Evolutionary conservation across 2,329 filamentous ascomycete species (phyloP), one percentile per base, ranked within the genome.

Genomic region (Hypoxylon sp.): DNA sequence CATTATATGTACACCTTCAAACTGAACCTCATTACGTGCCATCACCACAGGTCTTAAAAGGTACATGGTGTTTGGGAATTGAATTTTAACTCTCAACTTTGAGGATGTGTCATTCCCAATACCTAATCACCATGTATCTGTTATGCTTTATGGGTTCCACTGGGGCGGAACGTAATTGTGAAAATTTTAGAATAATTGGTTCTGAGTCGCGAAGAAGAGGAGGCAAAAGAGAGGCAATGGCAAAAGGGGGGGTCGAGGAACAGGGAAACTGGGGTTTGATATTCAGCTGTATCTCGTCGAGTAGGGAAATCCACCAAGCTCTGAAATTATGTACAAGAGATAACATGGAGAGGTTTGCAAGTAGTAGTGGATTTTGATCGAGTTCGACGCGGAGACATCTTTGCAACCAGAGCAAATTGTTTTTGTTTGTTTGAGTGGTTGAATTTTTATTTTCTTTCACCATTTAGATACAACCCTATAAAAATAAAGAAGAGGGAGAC

Each of bases 281-380:
- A 63, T 71, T 69, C 69, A 71, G 69, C 69, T 71, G 42, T 59
- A 54, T 63, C 53, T 37, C 50, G 58, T 33, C 50, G 37, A 62
- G 58, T 59, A 70, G 24, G 52, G 50, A 68, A 71, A 68, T 65
- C 54, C 48, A 65, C 64, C 61, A 60, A 60, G 54, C 31, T 54
- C 58, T 59, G 42, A 47, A 58, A 52, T 57, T 53, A 57, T 55
- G 31, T 33, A 47, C 42, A 26, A 58, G 33, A 58, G 33, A 59
- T 65, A 65, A 53, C 58, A 59, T 53, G 47, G 65, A 62, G 42
- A 53, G 42, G 42, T 44, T 62, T 57, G 61, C 46, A 52, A 24
- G 48, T 54, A 51, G 39, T 51, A 51, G 42, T 35, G 39, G 57
- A 39, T 65, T 64, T 52, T 26, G 17, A 42, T 66, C 53, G 61